A percentile compares a stretch with the other conserved stretches of the same genome.
Evolutionary conservation across 108 stramenopile genomes (phyloP).

Genomic region (Nitzschia sp.): DNA sequence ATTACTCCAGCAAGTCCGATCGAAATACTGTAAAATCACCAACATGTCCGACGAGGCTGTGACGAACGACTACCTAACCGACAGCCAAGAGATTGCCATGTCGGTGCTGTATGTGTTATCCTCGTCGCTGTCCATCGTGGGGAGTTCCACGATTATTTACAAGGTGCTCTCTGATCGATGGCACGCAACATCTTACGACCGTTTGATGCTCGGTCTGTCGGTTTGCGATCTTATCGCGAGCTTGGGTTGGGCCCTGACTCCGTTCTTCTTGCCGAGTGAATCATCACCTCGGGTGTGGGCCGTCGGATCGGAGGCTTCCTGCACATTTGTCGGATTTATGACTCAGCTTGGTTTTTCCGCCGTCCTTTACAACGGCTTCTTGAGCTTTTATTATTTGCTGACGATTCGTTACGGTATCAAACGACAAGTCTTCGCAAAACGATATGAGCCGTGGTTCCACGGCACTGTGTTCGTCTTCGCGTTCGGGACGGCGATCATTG

Average conservation of each 20-base stretch:
- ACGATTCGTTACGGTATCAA: conserved; percentile 13
- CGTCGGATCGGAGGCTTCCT: conserved; percentile 25
- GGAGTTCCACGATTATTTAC: conserved; percentile 14
- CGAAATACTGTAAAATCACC: no score
- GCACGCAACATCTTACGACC: conserved; percentile 19
- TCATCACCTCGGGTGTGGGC: conserved; percentile 20
- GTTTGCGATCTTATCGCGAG: conserved; percentile 18
- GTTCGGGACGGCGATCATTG: conserved; percentile 1
- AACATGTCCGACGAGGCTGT: background rate
- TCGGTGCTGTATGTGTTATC: background rate
- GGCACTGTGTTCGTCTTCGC: background rate
- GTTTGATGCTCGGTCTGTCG: conserved; percentile 24
- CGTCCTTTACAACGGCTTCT: conserved; percentile 29
- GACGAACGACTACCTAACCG: background rate
- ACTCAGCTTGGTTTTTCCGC: conserved; percentile 22
- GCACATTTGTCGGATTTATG: conserved; percentile 27
- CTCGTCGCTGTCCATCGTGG: conserved; percentile 12
- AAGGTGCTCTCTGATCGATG: background rate
- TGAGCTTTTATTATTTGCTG: conserved; percentile 31
- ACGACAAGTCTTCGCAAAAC: conserved; percentile 1
- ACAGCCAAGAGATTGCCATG: conserved; percentile 9
- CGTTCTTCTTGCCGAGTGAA: conserved; percentile 6
- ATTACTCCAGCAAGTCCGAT: no score
- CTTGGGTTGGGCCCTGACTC: background rate
- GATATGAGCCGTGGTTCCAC: conserved; percentile 21